These are phyloP conservation scores for Aspergillus ibericus DNA, from an alignment of 2,329 filamentous ascomycete genomes.

Conservation along the genomic window DNA sequence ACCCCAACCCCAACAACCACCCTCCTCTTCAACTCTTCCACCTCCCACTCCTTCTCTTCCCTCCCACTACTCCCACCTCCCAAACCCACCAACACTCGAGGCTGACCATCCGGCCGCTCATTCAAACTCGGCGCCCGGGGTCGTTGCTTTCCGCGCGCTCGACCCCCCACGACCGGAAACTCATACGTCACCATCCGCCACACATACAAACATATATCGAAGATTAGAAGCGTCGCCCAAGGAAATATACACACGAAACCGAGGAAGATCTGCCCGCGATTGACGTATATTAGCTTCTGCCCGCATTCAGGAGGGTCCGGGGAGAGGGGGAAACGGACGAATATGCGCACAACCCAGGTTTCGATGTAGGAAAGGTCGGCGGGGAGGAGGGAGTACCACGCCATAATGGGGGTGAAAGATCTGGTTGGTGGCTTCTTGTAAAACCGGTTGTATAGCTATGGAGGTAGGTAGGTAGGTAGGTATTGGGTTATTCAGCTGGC, in stretches of 20 bases:
- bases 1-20: background rate
- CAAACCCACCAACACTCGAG: slow-evolving; percentile 31
- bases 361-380: slow-evolving; percentile 58
- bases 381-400: slow-evolving; percentile 65
- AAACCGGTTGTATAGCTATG: background rate
- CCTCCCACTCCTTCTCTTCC: slow-evolving; percentile 5
- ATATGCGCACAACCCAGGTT: slow-evolving; percentile 61
- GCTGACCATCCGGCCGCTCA: slow-evolving; percentile 55
- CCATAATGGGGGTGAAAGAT: slow-evolving; percentile 49
- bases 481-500: background rate
- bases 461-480: background rate
- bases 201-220: slow-evolving; percentile 64
- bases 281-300: background rate
- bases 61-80: slow-evolving; percentile 2
- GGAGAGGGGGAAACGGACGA: slow-evolving; percentile 50
- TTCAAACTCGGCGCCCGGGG: slow-evolving; percentile 63
- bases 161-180: slow-evolving; percentile 60
- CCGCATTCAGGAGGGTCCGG: background rate
- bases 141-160: slow-evolving; percentile 59
- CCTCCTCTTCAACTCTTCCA: slow-evolving; percentile 11
- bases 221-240: slow-evolving; percentile 62
- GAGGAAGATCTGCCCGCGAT: slow-evolving; percentile 54
- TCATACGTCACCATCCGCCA: slow-evolving; percentile 60
- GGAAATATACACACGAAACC: slow-evolving; percentile 62
- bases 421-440: background rate